Percentiles rank a stretch among this genome's conserved stretches.
These are phyloP conservation scores for Aspergillus steynii DNA, from an alignment of 495 filamentous ascomycete genomes.

Conservation along the genomic window DNA sequence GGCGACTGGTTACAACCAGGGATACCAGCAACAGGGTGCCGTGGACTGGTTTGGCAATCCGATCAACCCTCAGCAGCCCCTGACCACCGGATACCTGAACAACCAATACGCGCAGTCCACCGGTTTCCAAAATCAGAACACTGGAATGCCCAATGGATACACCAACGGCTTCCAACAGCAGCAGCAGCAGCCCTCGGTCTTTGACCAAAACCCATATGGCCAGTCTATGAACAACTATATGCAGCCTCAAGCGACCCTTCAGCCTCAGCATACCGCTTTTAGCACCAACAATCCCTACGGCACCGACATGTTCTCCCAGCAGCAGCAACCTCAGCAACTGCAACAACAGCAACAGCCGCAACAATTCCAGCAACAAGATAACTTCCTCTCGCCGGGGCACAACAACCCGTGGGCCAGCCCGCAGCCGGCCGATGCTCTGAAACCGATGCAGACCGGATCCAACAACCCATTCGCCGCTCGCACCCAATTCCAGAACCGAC, in stretches of 20 bases:
- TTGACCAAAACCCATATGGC: constrained; percentile 58
- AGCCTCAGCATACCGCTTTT: constrained; percentile 75
- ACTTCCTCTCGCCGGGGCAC: constrained; percentile 65
- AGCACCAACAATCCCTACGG: constrained; percentile 69
- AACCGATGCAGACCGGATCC: constrained; percentile 74
- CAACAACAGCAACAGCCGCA: constrained; percentile 37
- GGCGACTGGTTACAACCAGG: constrained; percentile 87
- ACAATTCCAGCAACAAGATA: constrained; percentile 51
- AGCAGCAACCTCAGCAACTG: constrained; percentile 47
- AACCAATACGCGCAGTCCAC: constrained; percentile 79
- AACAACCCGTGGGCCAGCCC: constrained; percentile 73
- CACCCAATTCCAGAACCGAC: constrained; percentile 59
- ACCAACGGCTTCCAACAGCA: constrained; percentile 65
- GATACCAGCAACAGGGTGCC: constrained; percentile 91
- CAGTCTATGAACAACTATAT: constrained; percentile 53
- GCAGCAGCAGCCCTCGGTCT: constrained; percentile 46
- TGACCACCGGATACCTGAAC: constrained; percentile 80
- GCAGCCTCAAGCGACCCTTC: constrained; percentile 53
- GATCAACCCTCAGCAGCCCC: constrained; percentile 71
- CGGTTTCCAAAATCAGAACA: constrained; percentile 62
- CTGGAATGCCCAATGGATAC: constrained; percentile 68
- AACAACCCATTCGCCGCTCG: constrained; percentile 91
- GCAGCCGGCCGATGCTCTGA: constrained; percentile 43
- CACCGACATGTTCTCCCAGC: constrained; percentile 46
- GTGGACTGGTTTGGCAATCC: constrained; percentile 98